These are phyloP conservation scores for Neoboletus brunneissimus DNA, from an alignment of 768 basidiomycete genomes.

Conservation along the genomic window DNA sequence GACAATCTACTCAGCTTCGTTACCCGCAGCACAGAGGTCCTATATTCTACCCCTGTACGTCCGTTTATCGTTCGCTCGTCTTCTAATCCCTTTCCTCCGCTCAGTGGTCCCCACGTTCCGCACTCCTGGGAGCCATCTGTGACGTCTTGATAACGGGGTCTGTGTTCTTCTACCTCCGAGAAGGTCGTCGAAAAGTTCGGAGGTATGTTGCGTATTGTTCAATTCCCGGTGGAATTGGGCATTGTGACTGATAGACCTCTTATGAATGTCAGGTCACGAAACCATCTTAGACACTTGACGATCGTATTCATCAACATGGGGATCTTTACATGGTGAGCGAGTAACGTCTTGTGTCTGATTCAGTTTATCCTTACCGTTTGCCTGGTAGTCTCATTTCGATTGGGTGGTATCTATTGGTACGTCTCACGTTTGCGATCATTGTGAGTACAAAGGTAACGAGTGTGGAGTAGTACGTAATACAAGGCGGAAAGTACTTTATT, in stretches of 20 bases:
- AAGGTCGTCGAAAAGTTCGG: slow-evolving; percentile 4
- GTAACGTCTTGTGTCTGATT: background rate
- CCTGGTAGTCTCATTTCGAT: slow-evolving; percentile 3
- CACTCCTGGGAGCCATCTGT: slow-evolving; percentile 7
- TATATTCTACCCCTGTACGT: background rate
- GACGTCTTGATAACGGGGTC: slow-evolving; percentile 19
- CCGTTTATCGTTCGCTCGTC: background rate
- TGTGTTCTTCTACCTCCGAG: slow-evolving; percentile 22
- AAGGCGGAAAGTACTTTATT: background rate
- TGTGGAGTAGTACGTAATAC: background rate
- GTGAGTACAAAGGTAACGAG: background rate
- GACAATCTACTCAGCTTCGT: background rate
- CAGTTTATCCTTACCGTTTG: no score
- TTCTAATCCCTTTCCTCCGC: background rate
- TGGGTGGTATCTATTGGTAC: slow-evolving; percentile 8
- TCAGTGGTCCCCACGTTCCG: slow-evolving; percentile 31
- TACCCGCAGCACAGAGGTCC: background rate
- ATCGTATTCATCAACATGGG: slow-evolving; percentile 16
- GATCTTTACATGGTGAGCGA: slow-evolving; percentile 11
- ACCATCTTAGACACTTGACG: slow-evolving; percentile 10
- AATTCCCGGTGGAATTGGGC: no score
- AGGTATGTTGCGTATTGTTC: background rate
- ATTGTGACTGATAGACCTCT: background rate
- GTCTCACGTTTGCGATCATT: background rate
- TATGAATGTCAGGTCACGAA: slow-evolving; percentile 1